Conservation (phyloP, 768 basidiomycete genomes). For the Coprinopsis cinerea region DNA sequence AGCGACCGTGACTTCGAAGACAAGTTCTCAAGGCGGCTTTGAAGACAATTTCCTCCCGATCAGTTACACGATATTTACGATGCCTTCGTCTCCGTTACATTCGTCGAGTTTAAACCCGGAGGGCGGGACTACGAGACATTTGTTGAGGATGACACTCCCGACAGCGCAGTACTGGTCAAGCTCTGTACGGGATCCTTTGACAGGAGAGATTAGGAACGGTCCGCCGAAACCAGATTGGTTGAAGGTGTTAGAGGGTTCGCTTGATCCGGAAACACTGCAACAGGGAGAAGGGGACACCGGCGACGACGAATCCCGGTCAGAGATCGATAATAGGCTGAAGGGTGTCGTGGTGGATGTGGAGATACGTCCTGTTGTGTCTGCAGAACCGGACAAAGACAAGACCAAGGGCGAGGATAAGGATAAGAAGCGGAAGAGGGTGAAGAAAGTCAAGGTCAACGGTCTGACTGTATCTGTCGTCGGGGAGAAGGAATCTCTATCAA, state of each 20-base stretch:
- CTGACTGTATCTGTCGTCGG: constrained; percentile 54
- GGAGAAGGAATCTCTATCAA: constrained; percentile 74
- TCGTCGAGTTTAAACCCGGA: constrained; percentile 54
- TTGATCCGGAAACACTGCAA: too few relatives aligned
- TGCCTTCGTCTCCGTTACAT: constrained; percentile 79
- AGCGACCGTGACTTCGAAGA: constrained; percentile 4
- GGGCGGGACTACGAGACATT: constrained; percentile 57
- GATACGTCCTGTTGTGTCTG: constrained; percentile 42
- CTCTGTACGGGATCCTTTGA: constrained; percentile 76
- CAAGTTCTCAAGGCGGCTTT: constrained; percentile 13
- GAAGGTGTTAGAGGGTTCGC: constrained; percentile 45
- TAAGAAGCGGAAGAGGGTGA: constrained; percentile 24
- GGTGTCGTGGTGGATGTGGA: constrained; percentile 37
- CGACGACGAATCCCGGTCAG: background rate
- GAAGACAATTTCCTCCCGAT: constrained; percentile 41
- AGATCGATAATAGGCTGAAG: constrained; percentile 18
- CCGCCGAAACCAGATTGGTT: constrained; percentile 72
- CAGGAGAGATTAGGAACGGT: constrained; percentile 55
- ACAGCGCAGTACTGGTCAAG: constrained; percentile 76
- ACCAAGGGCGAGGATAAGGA: constrained; percentile 16
- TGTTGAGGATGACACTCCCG: constrained; percentile 73
- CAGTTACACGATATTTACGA: constrained; percentile 56
- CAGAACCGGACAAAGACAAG: constrained; percentile 26
- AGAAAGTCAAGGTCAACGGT: constrained; percentile 36
- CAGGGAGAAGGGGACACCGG: constrained; percentile 10